phyloP scores from a whole-genome alignment of 2,329 filamentous ascomycete species.

The Colletotrichum lindemuthianum region DNA sequence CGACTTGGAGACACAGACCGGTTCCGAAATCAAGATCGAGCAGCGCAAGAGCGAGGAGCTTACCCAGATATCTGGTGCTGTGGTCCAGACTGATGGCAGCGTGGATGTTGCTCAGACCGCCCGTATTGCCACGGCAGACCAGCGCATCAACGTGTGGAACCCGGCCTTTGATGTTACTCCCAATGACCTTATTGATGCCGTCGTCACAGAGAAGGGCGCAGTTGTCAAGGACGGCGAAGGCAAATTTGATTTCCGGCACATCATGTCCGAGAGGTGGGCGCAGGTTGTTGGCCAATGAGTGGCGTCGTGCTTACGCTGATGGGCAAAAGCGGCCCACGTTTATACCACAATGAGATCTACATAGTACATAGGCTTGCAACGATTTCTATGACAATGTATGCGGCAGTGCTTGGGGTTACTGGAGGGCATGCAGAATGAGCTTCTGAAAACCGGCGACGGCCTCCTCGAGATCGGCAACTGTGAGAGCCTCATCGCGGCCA shows the following conservation, averaged over 20 bases:
- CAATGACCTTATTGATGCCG: constrained; percentile 85
- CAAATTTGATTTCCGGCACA: constrained; percentile 70
- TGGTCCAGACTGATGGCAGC: constrained; percentile 70
- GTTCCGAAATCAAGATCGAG: constrained; percentile 88
- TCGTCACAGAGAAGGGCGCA: constrained; percentile 92
- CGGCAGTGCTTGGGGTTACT: constrained; percentile 29
- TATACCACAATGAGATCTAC: constrained; percentile 1
- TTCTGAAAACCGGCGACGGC: constrained; percentile 84
- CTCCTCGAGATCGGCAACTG: constrained; percentile 77
- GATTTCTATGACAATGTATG: background rate
- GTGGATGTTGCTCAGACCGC: constrained; percentile 72
- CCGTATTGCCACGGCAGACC: constrained; percentile 81
- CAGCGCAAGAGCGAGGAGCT: constrained; percentile 85
- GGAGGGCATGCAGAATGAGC: constrained; percentile 68
- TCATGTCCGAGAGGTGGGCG: constrained; percentile 67
- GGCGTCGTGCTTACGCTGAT: background rate
- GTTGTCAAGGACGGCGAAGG: constrained; percentile 80
- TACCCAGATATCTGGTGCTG: constrained; percentile 83
- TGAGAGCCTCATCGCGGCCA: constrained; percentile 82
- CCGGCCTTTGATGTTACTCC: constrained; percentile 97
- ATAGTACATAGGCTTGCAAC: background rate
- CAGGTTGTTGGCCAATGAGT: constrained; percentile 38
- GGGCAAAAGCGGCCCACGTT: background rate
- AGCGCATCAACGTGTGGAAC: constrained; percentile 90
- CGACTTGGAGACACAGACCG: constrained; percentile 82